Percentiles rank a stretch among this genome's conserved stretches.
Evolutionary conservation across 306 rosid species (phyloP).

Genomic region (Parietaria judaica): DNA sequence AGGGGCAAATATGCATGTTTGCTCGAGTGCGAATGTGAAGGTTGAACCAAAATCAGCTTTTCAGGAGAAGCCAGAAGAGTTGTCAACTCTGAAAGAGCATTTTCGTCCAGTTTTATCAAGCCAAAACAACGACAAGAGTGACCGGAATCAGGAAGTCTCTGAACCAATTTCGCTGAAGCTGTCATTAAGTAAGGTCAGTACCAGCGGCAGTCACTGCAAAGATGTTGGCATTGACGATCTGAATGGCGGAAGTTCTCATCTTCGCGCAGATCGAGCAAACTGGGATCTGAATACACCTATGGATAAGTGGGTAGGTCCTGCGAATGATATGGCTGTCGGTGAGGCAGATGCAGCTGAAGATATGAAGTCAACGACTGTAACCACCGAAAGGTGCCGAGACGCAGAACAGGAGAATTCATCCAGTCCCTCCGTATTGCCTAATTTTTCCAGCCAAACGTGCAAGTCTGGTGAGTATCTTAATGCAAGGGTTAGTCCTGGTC

Average conservation of each 20-base stretch:
- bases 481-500: conserved; percentile 27
- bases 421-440: conserved; percentile 15
- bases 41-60: conserved; percentile 29
- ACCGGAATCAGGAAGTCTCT: conserved; percentile 20
- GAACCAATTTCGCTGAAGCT: conserved; percentile 48
- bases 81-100: conserved; percentile 40
- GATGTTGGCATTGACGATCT: conserved; percentile 20
- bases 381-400: conserved; percentile 18
- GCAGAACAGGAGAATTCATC: conserved; percentile 21
- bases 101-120: conserved; percentile 27
- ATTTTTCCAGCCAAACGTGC: conserved; percentile 18
- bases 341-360: conserved; percentile 19
- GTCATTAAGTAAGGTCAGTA: conserved; percentile 52
- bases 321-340: conserved; percentile 26
- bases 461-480: conserved; percentile 23
- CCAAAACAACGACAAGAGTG: conserved; percentile 16
- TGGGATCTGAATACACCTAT: conserved; percentile 96
- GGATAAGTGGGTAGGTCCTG: conserved; percentile 85
- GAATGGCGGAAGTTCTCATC: conserved; percentile 17
- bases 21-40: conserved; percentile 25
- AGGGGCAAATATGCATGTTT: conserved; percentile 13
- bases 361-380: conserved; percentile 22
- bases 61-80: conserved; percentile 34
- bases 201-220: conserved; percentile 24
- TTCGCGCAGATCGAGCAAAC: conserved; percentile 57